Evolutionary conservation across 2,329 filamentous ascomycete species (phyloP).

Genomic region (Claviceps arundinis): DNA sequence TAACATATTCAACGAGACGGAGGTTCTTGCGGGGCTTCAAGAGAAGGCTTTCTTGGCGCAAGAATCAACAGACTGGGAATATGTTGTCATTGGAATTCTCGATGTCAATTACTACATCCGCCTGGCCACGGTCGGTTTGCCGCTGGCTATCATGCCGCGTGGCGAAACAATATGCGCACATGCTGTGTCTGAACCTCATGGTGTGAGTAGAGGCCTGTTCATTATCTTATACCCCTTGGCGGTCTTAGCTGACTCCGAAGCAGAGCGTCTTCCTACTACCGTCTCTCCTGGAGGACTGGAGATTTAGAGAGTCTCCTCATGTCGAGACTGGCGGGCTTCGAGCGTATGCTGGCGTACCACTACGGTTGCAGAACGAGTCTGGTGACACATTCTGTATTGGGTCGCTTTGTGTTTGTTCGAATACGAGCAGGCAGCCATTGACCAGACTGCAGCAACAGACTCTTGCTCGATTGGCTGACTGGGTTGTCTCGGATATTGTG

Average conservation of each 20-base stretch:
- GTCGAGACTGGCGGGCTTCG: slow-evolving; percentile 25
- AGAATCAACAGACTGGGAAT: slow-evolving; percentile 31
- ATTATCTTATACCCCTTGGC: not conserved
- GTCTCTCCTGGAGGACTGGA: slow-evolving; percentile 30
- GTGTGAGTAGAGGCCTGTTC: slow-evolving; percentile 11
- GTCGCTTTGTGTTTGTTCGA: slow-evolving; percentile 29
- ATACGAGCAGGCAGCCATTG: slow-evolving; percentile 18
- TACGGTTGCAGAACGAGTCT: slow-evolving; percentile 24
- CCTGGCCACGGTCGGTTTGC: slow-evolving; percentile 26
- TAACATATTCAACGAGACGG: slow-evolving; percentile 23
- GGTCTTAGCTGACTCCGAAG: not conserved
- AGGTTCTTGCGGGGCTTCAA: slow-evolving; percentile 26
- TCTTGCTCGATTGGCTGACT: slow-evolving; percentile 16
- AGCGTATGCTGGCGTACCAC: slow-evolving; percentile 27
- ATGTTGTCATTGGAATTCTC: slow-evolving; percentile 29
- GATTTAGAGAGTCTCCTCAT: slow-evolving; percentile 26
- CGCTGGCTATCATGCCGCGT: slow-evolving; percentile 27
- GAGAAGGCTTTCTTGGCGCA: slow-evolving; percentile 27
- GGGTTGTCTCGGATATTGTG: slow-evolving; percentile 27
- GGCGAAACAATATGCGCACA: slow-evolving; percentile 32
- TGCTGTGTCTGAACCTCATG: slow-evolving; percentile 23
- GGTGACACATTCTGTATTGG: slow-evolving; percentile 27
- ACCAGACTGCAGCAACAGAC: slow-evolving; percentile 15
- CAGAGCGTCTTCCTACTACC: slow-evolving; percentile 26
- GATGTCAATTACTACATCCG: slow-evolving; percentile 29